These are phyloP conservation scores for Suillus bovinus DNA, from an alignment of 768 basidiomycete species.

Conservation along the genomic window DNA sequence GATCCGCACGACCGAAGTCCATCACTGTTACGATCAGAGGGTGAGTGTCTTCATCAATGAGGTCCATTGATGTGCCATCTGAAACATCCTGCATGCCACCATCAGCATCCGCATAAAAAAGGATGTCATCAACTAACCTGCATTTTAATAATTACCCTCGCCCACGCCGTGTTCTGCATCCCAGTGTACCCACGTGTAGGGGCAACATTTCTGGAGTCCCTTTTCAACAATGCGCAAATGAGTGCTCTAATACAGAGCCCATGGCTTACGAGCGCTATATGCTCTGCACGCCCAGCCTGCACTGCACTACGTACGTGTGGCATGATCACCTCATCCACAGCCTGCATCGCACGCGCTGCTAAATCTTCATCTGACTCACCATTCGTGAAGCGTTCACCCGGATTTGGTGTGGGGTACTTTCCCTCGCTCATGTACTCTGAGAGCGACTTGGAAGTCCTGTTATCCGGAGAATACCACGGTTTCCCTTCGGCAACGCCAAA, in stretches of 20 bases:
- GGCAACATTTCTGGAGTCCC: slow-evolving; percentile 36
- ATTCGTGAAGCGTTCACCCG: slow-evolving; percentile 56
- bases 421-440: slow-evolving; percentile 53
- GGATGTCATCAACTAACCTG: slow-evolving; percentile 35
- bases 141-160: slow-evolving; percentile 49
- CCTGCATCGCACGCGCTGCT: slow-evolving; percentile 50
- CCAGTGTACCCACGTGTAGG: slow-evolving; percentile 41
- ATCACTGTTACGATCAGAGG: slow-evolving; percentile 46
- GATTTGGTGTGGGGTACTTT: slow-evolving; percentile 50
- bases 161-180: slow-evolving; percentile 72
- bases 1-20: slow-evolving; percentile 55
- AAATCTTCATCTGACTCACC: slow-evolving; percentile 76
- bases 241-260: slow-evolving; percentile 69
- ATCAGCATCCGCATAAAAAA: slow-evolving; percentile 1
- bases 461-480: slow-evolving; percentile 38
- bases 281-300: slow-evolving; percentile 40
- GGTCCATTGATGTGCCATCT: slow-evolving; percentile 22
- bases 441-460: slow-evolving; percentile 21
- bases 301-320: slow-evolving; percentile 52
- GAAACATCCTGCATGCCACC: slow-evolving; percentile 26
- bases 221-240: slow-evolving; percentile 49
- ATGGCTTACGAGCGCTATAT: slow-evolving; percentile 74
- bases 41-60: slow-evolving; percentile 28
- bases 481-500: slow-evolving; percentile 74
- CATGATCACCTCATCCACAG: slow-evolving; percentile 49